Base-by-base conservation (phyloP, 805 yeast genomes). In the Starmerella powellii region DNA sequence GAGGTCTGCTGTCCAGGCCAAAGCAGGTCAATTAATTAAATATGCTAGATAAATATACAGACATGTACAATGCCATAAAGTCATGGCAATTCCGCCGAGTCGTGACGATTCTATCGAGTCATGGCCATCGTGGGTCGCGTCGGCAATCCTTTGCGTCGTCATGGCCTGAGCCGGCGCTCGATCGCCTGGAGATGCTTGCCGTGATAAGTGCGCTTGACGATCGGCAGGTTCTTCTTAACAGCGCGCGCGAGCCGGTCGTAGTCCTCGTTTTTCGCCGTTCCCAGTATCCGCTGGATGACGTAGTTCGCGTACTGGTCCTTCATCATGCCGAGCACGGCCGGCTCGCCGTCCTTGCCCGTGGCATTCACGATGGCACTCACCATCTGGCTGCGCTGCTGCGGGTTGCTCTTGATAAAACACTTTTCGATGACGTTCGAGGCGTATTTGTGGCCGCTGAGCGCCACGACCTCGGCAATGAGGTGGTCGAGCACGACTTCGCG, bases 381-480 rank as follows among this genome's bases (percentile, higher is more conserved):
- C 31, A 88, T 72, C 30, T 66, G 58, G 46, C 65, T 62, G 48
- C 86, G 71, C 60, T 86, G 93, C 5, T 63, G 66, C 8, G 64
- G 60, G 15, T 73, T 68, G 36, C 95, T 93, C 60, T 70, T 73
- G 42, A 82, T 70, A 44, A 91, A 83, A 54, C 95, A 83, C 60
- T 84, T 86, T 61, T 91, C 99, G 51, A 91, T 94, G 24, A 93
- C 99, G 61, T 91, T 91, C 0, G 95, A 85, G 2, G 98, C 97
- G 67, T 86, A 91, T 63, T 91, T 91, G 66, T 91, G 98, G 56
- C 84, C 80, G n/a, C 95, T 83, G 45, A 86, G 80, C 40, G 73
- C 76, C 26, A 91, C 83, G 37, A 84, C 78, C 16, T 76, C 72
- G 21, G 78, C 78, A 26, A 76, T 62, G 10, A 88, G 93, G 34